These are phyloP conservation scores for Pichia gijzeniarum DNA, from an alignment of 805 yeast genomes.

Conservation along the genomic window DNA sequence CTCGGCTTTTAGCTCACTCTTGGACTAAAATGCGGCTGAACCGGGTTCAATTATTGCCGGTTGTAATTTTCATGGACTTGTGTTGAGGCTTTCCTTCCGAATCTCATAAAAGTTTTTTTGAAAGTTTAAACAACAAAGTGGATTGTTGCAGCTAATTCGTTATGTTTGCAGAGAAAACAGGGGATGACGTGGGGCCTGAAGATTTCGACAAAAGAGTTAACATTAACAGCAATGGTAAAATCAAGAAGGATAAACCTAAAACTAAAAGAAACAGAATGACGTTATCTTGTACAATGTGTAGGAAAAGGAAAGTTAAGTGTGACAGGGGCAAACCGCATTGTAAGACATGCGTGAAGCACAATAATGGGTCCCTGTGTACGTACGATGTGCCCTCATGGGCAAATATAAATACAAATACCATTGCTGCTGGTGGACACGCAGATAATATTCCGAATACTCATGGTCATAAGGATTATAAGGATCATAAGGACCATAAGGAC, in stretches of 20 bases:
- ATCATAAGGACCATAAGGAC: too few species aligned
- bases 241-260: constrained; percentile 14
- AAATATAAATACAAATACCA: constrained; percentile 12
- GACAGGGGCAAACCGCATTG: constrained; percentile 32
- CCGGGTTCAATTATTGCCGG: too few species aligned
- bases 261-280: constrained; percentile 37
- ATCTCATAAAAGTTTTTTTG: too few species aligned
- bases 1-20: too few species aligned
- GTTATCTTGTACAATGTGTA: constrained; percentile 41
- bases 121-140: too few species aligned
- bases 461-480: not conserved
- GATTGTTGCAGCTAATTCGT: too few species aligned
- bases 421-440: not conserved
- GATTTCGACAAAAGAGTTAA: too few species aligned
- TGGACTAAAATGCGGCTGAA: too few species aligned
- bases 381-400: constrained; percentile 30
- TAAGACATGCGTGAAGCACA: constrained; percentile 27
- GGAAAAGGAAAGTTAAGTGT: constrained; percentile 42
- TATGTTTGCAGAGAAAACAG: too few species aligned
- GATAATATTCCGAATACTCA: not conserved
- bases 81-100: too few species aligned
- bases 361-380: constrained; percentile 25
- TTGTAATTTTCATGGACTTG: too few species aligned
- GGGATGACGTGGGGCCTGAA: too few species aligned
- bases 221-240: not conserved